Conservation (phyloP, 768 basidiomycete species). For the Termitomyces sp. region DNA sequence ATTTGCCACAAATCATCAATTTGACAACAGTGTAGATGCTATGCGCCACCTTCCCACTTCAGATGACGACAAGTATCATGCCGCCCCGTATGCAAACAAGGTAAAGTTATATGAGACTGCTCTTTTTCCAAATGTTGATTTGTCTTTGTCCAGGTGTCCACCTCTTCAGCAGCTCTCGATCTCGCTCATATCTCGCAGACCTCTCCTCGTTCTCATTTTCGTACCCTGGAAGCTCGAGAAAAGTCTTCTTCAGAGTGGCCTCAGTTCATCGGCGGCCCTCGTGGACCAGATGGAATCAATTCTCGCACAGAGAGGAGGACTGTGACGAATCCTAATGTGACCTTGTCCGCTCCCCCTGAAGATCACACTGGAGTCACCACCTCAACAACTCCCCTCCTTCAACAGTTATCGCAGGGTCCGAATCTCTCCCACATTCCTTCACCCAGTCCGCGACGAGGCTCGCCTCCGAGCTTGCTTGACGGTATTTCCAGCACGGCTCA, state of each 20-base stretch:
- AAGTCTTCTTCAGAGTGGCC: constrained; percentile 94
- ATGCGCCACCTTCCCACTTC: constrained; percentile 86
- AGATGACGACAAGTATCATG: constrained; percentile 83
- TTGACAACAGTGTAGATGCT: constrained; percentile 52
- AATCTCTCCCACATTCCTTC: constrained; percentile 32
- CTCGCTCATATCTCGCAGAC: constrained; percentile 87
- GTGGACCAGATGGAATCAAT: constrained; percentile 55
- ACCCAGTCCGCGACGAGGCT: constrained; percentile 68
- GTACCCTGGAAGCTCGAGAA: constrained; percentile 55
- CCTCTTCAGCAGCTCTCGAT: constrained; percentile 90
- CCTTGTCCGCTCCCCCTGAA: constrained; percentile 52
- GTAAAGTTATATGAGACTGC: constrained; percentile 32
- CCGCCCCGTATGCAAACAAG: constrained; percentile 58
- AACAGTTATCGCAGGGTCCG: constrained; percentile 55
- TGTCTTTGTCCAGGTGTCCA: constrained; percentile 54
- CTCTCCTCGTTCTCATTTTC: constrained; percentile 63
- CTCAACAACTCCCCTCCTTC: constrained; percentile 59
- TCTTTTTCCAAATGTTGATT: neutral
- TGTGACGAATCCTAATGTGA: constrained; percentile 72
- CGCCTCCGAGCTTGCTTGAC: constrained; percentile 66
- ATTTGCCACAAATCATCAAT: neutral
- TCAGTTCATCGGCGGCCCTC: constrained; percentile 68
- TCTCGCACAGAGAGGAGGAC: constrained; percentile 63
- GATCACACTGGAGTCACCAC: constrained; percentile 49
- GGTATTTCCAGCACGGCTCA: constrained; percentile 59